Evolutionary conservation across 2,329 filamentous ascomycete genomes (phyloP).

Genomic region (Aulographum hederae): DNA sequence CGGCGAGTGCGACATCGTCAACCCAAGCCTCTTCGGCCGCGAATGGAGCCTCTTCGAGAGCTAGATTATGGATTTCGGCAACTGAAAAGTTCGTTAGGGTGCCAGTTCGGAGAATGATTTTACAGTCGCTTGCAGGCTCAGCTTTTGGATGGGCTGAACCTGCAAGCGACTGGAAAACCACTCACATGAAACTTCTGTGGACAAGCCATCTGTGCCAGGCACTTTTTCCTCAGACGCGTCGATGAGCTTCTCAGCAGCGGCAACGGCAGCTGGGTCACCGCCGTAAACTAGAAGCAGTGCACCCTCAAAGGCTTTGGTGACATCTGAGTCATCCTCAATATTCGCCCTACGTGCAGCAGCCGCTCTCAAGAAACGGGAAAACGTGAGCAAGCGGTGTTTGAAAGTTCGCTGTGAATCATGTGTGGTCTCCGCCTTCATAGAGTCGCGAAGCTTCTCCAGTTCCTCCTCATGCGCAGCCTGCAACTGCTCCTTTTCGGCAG

Average conservation of each 20-base stretch:
- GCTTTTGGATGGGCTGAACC: too few species aligned
- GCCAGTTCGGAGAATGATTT: background rate
- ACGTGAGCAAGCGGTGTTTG: conserved; percentile 44
- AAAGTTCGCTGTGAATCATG: conserved; percentile 28
- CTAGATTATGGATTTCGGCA: conserved; percentile 38
- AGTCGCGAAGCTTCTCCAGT: conserved; percentile 34
- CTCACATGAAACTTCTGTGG: conserved; percentile 56
- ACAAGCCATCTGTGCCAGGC: conserved; percentile 43
- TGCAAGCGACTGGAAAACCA: too few species aligned
- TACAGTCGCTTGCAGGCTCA: conserved; percentile 1
- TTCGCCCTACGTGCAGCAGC: conserved; percentile 50
- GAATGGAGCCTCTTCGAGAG: conserved; percentile 31
- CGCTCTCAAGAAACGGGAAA: conserved; percentile 66
- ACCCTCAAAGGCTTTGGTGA: conserved; percentile 67
- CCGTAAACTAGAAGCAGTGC: conserved; percentile 62
- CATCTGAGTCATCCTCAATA: conserved; percentile 53
- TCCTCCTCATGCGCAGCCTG: conserved; percentile 37
- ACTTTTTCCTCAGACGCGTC: conserved; percentile 51
- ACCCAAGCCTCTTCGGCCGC: conserved; percentile 31
- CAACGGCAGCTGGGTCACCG: conserved; percentile 56
- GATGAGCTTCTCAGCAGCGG: conserved; percentile 60
- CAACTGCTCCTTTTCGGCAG: conserved; percentile 37
- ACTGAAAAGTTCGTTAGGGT: conserved; percentile 24
- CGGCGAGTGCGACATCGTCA: conserved; percentile 27
- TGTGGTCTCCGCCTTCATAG: conserved; percentile 34